These are phyloP conservation scores for Mycosarcoma mackinlayi DNA, from an alignment of 1,284 basidiomycete species.

Conservation along the genomic window DNA sequence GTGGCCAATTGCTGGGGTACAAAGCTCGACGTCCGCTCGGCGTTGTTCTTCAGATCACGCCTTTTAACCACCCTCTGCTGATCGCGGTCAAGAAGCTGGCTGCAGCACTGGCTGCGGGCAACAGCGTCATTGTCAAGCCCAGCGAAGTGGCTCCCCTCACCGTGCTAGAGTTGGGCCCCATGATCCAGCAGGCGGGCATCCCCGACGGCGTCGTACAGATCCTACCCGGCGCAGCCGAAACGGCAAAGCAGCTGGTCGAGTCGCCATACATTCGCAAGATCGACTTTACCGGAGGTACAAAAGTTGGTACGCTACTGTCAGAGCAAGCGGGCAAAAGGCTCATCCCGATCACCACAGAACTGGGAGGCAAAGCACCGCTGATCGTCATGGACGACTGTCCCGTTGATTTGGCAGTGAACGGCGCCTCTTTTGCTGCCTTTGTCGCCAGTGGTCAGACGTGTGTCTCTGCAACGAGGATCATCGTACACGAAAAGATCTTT, in stretches of 20 bases:
- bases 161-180: conserved; percentile 78
- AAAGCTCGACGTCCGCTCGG: conserved; percentile 81
- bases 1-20: conserved; percentile 80
- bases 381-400: conserved; percentile 81
- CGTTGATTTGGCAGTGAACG: conserved; percentile 77
- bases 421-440: conserved; percentile 82
- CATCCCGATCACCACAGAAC: conserved; percentile 76
- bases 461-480: conserved; percentile 35
- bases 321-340: conserved; percentile 78
- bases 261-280: conserved; percentile 79
- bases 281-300: conserved; percentile 83
- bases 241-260: conserved; percentile 75
- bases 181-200: conserved; percentile 77
- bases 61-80: conserved; percentile 72
- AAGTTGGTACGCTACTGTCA: conserved; percentile 78
- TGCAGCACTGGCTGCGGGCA: conserved; percentile 83
- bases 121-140: conserved; percentile 78
- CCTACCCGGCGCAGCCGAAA: conserved; percentile 77
- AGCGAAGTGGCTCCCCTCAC: conserved; percentile 82
- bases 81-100: conserved; percentile 87
- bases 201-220: conserved; percentile 80
- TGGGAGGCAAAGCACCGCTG: conserved; percentile 75
- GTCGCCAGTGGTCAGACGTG: conserved; percentile 79
- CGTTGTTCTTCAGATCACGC: conserved; percentile 81
- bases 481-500: conserved; percentile 73